phyloP scores from a whole-genome alignment of 129 eudicot genomes.

The Chrysanthemum makinoi region DNA sequence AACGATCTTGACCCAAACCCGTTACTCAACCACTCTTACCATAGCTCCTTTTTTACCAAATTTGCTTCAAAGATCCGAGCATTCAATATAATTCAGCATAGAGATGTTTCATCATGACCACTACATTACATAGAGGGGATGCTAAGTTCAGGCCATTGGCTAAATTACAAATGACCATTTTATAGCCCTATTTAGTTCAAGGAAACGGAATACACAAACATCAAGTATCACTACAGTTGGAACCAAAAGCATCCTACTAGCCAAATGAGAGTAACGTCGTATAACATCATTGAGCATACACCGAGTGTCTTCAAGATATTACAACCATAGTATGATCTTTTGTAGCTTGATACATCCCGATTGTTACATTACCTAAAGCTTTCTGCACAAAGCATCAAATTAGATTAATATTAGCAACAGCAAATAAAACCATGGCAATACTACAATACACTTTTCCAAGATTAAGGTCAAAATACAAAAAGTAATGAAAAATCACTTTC shows the following conservation, averaged over 20 bases:
- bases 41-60: too few species aligned
- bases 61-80: not conserved
- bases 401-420: not conserved
- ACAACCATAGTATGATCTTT: conserved; percentile 12
- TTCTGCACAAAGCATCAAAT: conserved; percentile 22
- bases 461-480: not conserved
- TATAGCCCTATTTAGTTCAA: conserved; percentile 12
- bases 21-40: too few species aligned
- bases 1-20: too few species aligned
- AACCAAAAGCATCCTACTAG: conserved; percentile 18
- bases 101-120: conserved; percentile 6
- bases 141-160: conserved; percentile 11
- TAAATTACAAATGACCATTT: not conserved
- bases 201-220: conserved; percentile 16
- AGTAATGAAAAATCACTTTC: too few species aligned
- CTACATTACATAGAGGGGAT: conserved; percentile 4
- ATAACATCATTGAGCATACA: conserved; percentile 1
- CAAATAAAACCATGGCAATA: not conserved
- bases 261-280: conserved; percentile 2
- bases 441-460: not conserved
- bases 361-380: conserved; percentile 12
- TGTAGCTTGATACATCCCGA: not conserved
- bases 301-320: conserved; percentile 11
- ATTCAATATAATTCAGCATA: conserved; percentile 1
- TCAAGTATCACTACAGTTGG: conserved; percentile 16